Percentiles rank a stretch among this genome's conserved stretches.
Conservation (phyloP, 805 yeast species). For the Candida tibetensis region DNA sequence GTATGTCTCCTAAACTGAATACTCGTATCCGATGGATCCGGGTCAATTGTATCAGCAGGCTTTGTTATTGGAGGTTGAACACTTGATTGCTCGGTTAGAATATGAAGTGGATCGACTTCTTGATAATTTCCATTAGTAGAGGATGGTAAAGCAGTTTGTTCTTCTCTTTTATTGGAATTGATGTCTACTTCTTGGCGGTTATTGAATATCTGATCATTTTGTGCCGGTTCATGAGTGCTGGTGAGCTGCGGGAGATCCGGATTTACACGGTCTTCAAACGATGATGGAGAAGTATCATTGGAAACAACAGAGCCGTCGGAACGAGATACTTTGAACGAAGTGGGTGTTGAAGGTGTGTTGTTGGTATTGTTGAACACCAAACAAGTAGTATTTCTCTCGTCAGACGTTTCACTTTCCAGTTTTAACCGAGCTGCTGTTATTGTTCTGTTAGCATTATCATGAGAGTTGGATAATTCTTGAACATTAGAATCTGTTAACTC, state of each 20-base stretch:
- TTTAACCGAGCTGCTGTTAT: too few relatives aligned
- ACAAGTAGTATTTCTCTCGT: neutral
- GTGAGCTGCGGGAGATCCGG: neutral
- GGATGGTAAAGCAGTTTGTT: neutral
- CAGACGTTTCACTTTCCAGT: neutral
- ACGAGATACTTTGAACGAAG: constrained; percentile 22
- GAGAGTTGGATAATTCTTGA: too few relatives aligned
- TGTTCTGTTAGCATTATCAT: too few relatives aligned
- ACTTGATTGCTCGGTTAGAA: neutral
- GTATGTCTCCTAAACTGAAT: constrained; percentile 8
- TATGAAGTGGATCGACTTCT: neutral
- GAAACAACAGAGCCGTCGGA: constrained; percentile 23
- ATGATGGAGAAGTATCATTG: constrained; percentile 27
- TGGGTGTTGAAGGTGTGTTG: constrained; percentile 23
- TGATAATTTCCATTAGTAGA: neutral
- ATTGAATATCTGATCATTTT: neutral
- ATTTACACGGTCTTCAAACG: constrained; percentile 14
- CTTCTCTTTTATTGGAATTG: neutral
- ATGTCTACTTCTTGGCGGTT: neutral
- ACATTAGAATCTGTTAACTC: too few relatives aligned
- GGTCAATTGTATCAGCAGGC: neutral
- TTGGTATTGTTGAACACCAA: constrained; percentile 4
- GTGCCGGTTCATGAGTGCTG: constrained; percentile 3
- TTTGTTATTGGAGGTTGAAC: neutral
- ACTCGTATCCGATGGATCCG: neutral